Percentiles rank a stretch among this genome's conserved stretches.
These are phyloP conservation scores for Crithidia expoeki DNA, from an alignment of 208 protist species.

Conservation along the genomic window DNA sequence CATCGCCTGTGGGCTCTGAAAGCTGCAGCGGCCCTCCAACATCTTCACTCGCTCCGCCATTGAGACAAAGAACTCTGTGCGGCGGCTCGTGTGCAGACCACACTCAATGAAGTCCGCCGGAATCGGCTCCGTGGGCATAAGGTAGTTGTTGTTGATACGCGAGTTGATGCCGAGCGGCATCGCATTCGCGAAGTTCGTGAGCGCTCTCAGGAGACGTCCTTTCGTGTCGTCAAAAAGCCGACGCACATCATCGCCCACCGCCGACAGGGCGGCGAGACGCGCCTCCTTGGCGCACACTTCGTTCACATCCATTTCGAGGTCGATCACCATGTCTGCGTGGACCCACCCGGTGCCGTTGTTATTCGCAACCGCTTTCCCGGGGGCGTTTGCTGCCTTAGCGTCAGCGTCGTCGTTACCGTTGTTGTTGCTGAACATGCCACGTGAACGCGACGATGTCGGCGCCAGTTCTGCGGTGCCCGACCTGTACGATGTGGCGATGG, in stretches of 20 bases:
- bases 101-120: conserved; percentile 35
- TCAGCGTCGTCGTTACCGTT: background rate
- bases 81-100: conserved; percentile 29
- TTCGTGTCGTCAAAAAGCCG: conserved; percentile 31
- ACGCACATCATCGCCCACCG: conserved; percentile 22
- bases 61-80: conserved; percentile 65
- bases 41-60: conserved; percentile 43
- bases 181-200: conserved; percentile 29
- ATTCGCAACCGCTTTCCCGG: background rate
- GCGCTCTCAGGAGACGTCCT: conserved; percentile 25
- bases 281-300: conserved; percentile 3
- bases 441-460: background rate
- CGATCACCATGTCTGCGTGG: conserved; percentile 23
- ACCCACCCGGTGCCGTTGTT: conserved; percentile 7
- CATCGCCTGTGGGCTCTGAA: conserved; percentile 39
- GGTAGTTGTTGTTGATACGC: conserved; percentile 44
- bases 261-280: conserved; percentile 5
- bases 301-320: background rate
- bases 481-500: background rate
- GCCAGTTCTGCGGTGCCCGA: background rate
- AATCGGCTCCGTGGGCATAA: conserved; percentile 39
- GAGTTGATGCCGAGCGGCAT: conserved; percentile 47
- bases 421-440: conserved; percentile 2
- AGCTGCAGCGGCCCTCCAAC: conserved; percentile 30
- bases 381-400: background rate